phyloP scores from a whole-genome alignment of 768 basidiomycete species.

The Termitomyces sp. region DNA sequence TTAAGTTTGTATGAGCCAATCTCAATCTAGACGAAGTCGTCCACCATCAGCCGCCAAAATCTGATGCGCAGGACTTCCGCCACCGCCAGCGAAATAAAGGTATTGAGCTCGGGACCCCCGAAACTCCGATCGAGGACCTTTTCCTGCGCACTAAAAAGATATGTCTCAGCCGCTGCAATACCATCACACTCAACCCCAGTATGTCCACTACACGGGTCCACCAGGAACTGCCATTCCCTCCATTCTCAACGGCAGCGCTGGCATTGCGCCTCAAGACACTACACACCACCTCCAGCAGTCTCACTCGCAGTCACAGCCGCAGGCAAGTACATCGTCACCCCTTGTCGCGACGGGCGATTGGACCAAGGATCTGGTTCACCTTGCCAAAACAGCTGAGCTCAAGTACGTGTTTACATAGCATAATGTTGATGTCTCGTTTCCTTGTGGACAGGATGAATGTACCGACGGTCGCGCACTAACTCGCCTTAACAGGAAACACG shows the following conservation, averaged over 20 bases:
- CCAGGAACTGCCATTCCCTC: slow-evolving; percentile 15
- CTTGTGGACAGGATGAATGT: neutral
- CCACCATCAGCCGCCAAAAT: neutral
- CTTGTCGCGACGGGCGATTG: slow-evolving; percentile 79
- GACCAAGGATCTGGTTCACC: slow-evolving; percentile 81
- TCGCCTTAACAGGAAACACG: slow-evolving; percentile 61
- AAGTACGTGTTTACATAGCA: slow-evolving; percentile 51
- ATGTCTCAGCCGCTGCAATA: slow-evolving; percentile 38
- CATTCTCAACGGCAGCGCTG: slow-evolving; percentile 12
- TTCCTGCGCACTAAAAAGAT: slow-evolving; percentile 21
- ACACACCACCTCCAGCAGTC: slow-evolving; percentile 19
- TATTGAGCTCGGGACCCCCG: slow-evolving; percentile 26
- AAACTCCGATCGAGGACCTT: slow-evolving; percentile 28
- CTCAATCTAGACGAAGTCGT: no score
- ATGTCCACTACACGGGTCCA: slow-evolving; percentile 31
- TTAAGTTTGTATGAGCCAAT: no score
- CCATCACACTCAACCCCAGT: slow-evolving; percentile 24
- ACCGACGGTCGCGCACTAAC: neutral
- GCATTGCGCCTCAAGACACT: slow-evolving; percentile 23
- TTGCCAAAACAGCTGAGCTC: slow-evolving; percentile 83
- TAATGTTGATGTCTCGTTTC: neutral
- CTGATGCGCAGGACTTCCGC: slow-evolving; percentile 8
- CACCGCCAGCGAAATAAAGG: slow-evolving; percentile 6
- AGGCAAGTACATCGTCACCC: slow-evolving; percentile 29
- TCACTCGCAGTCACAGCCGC: slow-evolving; percentile 21